A percentile compares a stretch with the other conserved stretches of the same genome.
Evolutionary conservation across 2,329 filamentous ascomycete genomes (phyloP).

Genomic region (Microdochium paspali): DNA sequence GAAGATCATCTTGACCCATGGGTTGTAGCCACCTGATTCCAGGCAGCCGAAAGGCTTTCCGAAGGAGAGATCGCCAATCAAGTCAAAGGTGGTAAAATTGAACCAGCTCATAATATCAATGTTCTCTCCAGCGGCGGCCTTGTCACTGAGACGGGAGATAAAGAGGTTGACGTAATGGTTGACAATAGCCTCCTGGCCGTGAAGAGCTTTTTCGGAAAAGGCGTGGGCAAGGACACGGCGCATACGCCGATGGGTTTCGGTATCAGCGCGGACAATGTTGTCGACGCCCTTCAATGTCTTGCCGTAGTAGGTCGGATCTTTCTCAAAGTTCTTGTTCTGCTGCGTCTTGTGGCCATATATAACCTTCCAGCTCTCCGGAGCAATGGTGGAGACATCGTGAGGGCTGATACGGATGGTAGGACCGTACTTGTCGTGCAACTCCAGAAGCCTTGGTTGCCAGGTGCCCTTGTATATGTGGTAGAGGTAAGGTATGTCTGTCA

Average conservation of each 20-base stretch:
- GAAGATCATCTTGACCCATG: neutral
- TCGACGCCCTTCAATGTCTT: too few relatives aligned
- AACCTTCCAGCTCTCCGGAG: slow-evolving; percentile 1
- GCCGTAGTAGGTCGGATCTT: too few relatives aligned
- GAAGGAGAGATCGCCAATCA: slow-evolving; percentile 15
- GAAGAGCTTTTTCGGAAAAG: neutral
- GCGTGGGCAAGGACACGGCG: too few relatives aligned
- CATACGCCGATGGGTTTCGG: too few relatives aligned
- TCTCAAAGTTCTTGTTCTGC: too few relatives aligned
- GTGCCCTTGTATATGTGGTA: too few relatives aligned
- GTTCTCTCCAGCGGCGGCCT: neutral
- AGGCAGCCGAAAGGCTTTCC: neutral
- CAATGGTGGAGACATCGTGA: slow-evolving; percentile 9
- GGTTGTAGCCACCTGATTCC: neutral
- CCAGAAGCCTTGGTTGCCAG: too few relatives aligned
- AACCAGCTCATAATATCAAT: neutral
- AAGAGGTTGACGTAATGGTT: neutral
- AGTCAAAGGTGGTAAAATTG: neutral
- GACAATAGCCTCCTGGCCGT: neutral
- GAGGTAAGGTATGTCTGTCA: too few relatives aligned
- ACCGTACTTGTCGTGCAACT: slow-evolving; percentile 1
- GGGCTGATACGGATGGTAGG: slow-evolving; percentile 8
- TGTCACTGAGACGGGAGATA: neutral
- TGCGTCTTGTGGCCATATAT: too few relatives aligned
- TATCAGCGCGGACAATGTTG: too few relatives aligned